Evolutionary conservation across 805 yeast genomes (phyloP), one percentile per base, ranked within the genome.

Genomic region (Myxozyma sirexii): DNA sequence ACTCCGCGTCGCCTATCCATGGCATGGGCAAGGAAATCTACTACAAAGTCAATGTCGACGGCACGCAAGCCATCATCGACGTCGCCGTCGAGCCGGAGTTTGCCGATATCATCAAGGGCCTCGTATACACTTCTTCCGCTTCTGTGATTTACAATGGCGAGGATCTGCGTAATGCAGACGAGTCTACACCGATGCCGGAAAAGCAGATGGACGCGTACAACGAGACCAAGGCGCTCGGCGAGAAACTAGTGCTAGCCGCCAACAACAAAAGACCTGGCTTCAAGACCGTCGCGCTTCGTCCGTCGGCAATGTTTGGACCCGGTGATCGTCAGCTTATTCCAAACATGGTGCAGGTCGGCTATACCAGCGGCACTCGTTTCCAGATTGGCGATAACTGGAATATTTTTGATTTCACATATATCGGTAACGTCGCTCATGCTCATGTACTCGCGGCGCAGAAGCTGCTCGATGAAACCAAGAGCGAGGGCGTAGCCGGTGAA

Each of bases 281-380:
- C 65, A 76, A 81, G 50, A 94, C 99, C 0, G 87, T 89, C 38
- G 94, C 97, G 1, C 75, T 94, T 50, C 83, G 99, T 64, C 99
- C 99, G 1, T 97, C 99, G 0, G 99, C 99, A 41, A 91, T 94
- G 49, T 94, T 94, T 77, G 99, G 62, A 4, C 99, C 98, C 4
- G 98, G 99, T 45, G 99, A 94, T 73, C 84, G 99, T 62, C 99
- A 94, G 73, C 77, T 94, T 70, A 94, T 94, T 47, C 99, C 99
- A 12, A 96, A 96, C 2, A 78, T 94, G 60, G 84, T 97, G 70
- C 81, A 81, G 15, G 97, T 90, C 45, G 91, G 96, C 2, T 81
- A 81, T 59, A 76, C 83, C 56, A 96, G 96, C 7, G 97, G 93
- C 74, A 87, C 94, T 23, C 88, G 88, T 73, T 90, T 90, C 74